A percentile compares a stretch with the other conserved stretches of the same genome.
phyloP scores from a whole-genome alignment of 495 filamentous ascomycete species.

The Staphylotrichum tortipilum region DNA sequence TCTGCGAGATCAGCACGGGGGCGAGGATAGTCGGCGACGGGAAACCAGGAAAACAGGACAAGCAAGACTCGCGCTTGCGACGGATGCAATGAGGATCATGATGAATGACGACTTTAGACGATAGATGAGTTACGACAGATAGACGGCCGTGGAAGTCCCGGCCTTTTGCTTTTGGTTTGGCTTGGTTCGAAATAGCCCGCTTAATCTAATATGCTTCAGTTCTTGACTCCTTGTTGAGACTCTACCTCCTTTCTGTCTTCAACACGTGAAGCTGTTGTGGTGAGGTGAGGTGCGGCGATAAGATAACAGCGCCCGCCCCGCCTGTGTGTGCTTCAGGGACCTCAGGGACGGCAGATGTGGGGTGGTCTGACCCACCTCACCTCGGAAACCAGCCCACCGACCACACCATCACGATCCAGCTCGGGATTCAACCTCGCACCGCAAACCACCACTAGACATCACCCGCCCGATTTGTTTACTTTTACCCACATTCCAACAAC shows the following conservation, averaged over 20 bases:
- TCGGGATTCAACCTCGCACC: background rate
- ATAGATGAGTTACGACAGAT: constrained; percentile 16
- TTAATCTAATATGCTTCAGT: constrained; percentile 10
- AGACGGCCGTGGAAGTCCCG: background rate
- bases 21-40: too few species aligned
- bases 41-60: background rate
- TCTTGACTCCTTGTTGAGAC: background rate
- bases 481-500: too few species aligned
- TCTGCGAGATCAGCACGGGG: too few species aligned
- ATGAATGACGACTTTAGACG: constrained; percentile 10
- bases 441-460: background rate
- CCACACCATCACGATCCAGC: background rate
- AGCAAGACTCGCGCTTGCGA: background rate
- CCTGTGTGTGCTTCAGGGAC: too few species aligned
- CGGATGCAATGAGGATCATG: constrained; percentile 3
- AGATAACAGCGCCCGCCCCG: background rate
- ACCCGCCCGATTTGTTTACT: too few species aligned
- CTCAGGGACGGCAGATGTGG: background rate
- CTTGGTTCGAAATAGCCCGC: background rate
- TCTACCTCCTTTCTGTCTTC: background rate
- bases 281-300: background rate
- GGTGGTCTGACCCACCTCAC: background rate
- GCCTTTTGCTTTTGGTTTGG: background rate
- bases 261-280: background rate
- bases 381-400: background rate